Percentiles rank a stretch among this genome's conserved stretches.
These are phyloP conservation scores for Alternaria brassicicola DNA, from an alignment of 2,329 filamentous ascomycete genomes.

Conservation along the genomic window DNA sequence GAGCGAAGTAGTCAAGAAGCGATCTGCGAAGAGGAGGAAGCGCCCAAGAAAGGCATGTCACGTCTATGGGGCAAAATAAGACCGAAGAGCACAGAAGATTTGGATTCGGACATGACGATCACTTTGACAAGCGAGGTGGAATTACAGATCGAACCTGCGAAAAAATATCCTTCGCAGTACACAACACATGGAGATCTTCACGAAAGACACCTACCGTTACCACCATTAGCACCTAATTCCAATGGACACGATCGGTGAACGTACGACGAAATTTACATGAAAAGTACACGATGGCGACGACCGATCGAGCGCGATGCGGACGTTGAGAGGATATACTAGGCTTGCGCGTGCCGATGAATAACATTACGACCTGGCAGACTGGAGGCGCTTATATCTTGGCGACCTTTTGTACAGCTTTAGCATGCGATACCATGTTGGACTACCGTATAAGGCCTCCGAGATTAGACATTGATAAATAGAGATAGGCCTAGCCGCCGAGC, in stretches of 20 bases:
- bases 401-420: neutral
- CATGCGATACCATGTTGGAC: slow-evolving; percentile 1
- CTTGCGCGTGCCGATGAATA: neutral
- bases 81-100: neutral
- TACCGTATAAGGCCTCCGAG: slow-evolving; percentile 9
- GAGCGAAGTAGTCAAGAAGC: slow-evolving; percentile 11
- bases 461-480: neutral
- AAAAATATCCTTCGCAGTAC: neutral
- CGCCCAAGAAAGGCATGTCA: neutral
- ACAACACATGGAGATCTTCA: neutral
- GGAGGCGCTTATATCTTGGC: neutral
- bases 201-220: slow-evolving; percentile 8
- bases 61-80: slow-evolving; percentile 23
- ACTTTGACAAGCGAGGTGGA: slow-evolving; percentile 27
- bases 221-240: neutral
- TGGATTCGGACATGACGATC: slow-evolving; percentile 26
- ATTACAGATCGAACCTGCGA: slow-evolving; percentile 18
- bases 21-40: slow-evolving; percentile 10
- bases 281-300: neutral
- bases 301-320: neutral
- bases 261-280: neutral
- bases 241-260: neutral
- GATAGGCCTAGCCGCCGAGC: neutral
- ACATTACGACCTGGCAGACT: neutral
- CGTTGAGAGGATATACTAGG: neutral